Base-by-base conservation (phyloP, 768 basidiomycete genomes). In the Termitomyces sp. region DNA sequence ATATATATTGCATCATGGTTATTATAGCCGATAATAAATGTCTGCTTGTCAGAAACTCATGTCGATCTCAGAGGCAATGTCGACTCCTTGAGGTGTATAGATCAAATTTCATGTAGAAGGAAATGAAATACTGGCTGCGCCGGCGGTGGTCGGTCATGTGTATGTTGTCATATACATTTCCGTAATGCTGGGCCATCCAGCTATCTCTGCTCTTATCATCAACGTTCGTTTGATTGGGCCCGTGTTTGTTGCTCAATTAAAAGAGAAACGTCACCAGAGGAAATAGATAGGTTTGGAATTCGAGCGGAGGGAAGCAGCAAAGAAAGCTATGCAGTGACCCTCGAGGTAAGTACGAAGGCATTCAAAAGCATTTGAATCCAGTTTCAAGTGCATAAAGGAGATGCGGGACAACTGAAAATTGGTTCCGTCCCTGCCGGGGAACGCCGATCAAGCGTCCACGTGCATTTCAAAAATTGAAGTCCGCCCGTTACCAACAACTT, bases 391-490 rank as follows among this genome's bases (percentile, higher is more conserved):
- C 48, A 4, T 26, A 26, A 26, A 46, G 45, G 16, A 18, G 18
- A 28, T 41, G 36, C n/a, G 20, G 43, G 1, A 6, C 11, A 1
- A n/a, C 40, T 40, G 9, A 45, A 44, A 26, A 26, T 22, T 32
- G 41, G 47, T 49, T 50, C 32, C 38, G 24, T 26, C 8, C 14
- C 13, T 40, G 22, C 52, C 61, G 61, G 61, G 16, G 32, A 48
- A 53, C 41, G 54, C 62, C 62, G 62, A 58, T 36, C 56, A 30
- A 35, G 20, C 22, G 7, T 52, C 26, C 63, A 64, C 63, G 63
- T 64, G 63, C 56, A 57, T 55, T 22, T 48, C 35, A 36, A 61
- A 64, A 64, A 62, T 62, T 60, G 53, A 62, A 64, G 63, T 62
- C 62, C 62, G 59, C 56, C 56, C 40, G 38, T 18, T 26, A 18